phyloP scores from a whole-genome alignment of 306 rosid species.

The Morella rubra region DNA sequence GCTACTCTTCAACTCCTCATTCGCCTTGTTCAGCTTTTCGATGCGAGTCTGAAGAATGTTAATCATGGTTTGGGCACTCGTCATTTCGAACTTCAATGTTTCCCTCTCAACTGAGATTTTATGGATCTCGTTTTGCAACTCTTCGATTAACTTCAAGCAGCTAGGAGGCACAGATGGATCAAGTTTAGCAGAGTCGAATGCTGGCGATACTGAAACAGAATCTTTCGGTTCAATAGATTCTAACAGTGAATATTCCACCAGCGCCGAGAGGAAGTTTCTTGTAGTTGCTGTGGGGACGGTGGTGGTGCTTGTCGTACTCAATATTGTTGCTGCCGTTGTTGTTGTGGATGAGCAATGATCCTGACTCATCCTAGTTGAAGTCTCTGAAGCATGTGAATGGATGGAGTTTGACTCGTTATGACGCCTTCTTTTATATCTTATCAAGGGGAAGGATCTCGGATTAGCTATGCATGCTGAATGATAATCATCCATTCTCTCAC shows the following conservation, averaged over 20 bases:
- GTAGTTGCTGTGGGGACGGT: conserved; percentile 39
- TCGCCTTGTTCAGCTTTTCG: conserved; percentile 66
- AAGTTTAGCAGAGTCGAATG: conserved; percentile 40
- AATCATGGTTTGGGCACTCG: conserved; percentile 84
- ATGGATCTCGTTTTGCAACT: conserved; percentile 67
- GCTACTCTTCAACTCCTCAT: too few relatives aligned
- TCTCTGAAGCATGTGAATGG: conserved; percentile 59
- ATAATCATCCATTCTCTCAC: conserved; percentile 66
- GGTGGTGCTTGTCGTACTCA: conserved; percentile 27
- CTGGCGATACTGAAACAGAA: conserved; percentile 34
- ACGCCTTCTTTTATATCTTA: conserved; percentile 73
- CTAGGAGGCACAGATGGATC: conserved; percentile 63
- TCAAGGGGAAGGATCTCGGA: conserved; percentile 58
- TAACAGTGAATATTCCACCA: conserved; percentile 79
- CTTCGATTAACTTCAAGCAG: conserved; percentile 62
- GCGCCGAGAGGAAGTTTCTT: conserved; percentile 76
- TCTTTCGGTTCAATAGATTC: conserved; percentile 81
- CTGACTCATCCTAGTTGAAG: conserved; percentile 52
- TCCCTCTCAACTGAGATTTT: conserved; percentile 71
- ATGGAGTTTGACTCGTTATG: conserved; percentile 48
- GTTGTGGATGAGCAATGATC: conserved; percentile 76
- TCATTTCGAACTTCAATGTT: conserved; percentile 76
- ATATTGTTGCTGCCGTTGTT: conserved; percentile 58
- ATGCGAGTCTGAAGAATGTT: conserved; percentile 74
- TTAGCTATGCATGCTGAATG: conserved; percentile 48